Conservation (phyloP, 257 asterid species). For the Primulina huaijiensis region DNA sequence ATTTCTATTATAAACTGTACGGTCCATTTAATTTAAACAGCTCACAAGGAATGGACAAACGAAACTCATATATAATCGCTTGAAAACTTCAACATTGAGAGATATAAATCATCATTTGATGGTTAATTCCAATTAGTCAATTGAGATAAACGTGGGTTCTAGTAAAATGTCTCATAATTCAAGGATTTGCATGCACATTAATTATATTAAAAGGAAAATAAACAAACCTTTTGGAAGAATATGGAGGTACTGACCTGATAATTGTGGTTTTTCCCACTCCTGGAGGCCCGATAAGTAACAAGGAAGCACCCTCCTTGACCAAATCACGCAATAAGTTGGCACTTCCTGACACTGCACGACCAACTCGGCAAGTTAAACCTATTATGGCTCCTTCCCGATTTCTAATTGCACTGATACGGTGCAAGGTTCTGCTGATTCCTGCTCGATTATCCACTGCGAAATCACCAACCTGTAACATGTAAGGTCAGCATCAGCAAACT, state of each 20-base stretch:
- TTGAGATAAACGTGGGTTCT: background rate
- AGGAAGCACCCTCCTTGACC: constrained; percentile 72
- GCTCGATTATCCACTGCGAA: constrained; percentile 95
- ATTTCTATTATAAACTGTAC: too few species aligned
- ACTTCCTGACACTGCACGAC: constrained; percentile 89
- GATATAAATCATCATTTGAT: too few species aligned
- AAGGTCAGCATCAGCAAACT: constrained; percentile 14
- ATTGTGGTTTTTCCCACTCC: constrained; percentile 95
- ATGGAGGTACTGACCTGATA: constrained; percentile 58
- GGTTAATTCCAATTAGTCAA: background rate
- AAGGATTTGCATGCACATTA: constrained; percentile 3
- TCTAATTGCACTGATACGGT: constrained; percentile 87
- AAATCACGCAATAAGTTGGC: constrained; percentile 79
- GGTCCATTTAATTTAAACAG: too few species aligned
- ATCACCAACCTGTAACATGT: constrained; percentile 72
- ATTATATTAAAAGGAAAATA: background rate
- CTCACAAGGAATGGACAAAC: too few species aligned
- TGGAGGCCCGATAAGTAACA: constrained; percentile 29
- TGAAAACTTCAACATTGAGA: too few species aligned
- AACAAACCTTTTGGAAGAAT: background rate
- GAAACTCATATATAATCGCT: too few species aligned
- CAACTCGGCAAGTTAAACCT: constrained; percentile 95
- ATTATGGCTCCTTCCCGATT: constrained; percentile 80
- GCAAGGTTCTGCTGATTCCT: constrained; percentile 92
- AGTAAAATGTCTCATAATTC: constrained; percentile 1